Evolutionary conservation across 306 rosid genomes (phyloP).

Genomic region (Ormosia semicastrata): DNA sequence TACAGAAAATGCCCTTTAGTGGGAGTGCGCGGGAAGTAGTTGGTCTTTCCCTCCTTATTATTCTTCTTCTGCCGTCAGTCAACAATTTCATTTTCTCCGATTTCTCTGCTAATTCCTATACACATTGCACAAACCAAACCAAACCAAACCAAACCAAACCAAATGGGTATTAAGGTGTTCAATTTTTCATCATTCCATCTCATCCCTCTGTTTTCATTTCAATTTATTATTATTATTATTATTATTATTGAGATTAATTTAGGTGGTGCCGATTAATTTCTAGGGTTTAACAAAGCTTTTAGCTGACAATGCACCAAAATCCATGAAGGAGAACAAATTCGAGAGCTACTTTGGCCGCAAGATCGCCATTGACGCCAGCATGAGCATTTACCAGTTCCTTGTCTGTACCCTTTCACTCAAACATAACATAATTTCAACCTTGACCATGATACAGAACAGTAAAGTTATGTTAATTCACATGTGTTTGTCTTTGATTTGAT

Average conservation of each 20-base stretch:
- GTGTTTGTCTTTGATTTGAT: background rate
- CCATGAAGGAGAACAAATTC: constrained; percentile 92
- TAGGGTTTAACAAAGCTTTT: constrained; percentile 99
- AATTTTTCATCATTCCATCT: background rate
- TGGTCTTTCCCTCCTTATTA: background rate
- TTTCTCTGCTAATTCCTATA: background rate
- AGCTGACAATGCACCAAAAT: constrained; percentile 92
- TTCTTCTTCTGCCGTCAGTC: background rate
- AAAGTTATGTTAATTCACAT: background rate
- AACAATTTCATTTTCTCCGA: background rate
- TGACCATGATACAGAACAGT: background rate
- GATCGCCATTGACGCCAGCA: constrained; percentile 93
- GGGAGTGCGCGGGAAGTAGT: constrained; percentile 46
- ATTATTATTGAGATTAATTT: background rate
- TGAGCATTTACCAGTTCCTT: constrained; percentile 98
- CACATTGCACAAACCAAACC: too few relatives aligned
- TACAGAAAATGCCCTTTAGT: background rate
- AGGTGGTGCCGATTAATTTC: background rate
- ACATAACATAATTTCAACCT: background rate
- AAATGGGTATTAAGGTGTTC: constrained; percentile 81
- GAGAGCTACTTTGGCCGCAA: constrained; percentile 94
- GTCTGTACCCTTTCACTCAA: constrained; percentile 35
- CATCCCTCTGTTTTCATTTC: background rate
- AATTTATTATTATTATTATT: background rate
- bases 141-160: background rate